Evolutionary conservation across 192 early-diverging fungal species (phyloP).

Genomic region (Globomyces pollinis-pini): DNA sequence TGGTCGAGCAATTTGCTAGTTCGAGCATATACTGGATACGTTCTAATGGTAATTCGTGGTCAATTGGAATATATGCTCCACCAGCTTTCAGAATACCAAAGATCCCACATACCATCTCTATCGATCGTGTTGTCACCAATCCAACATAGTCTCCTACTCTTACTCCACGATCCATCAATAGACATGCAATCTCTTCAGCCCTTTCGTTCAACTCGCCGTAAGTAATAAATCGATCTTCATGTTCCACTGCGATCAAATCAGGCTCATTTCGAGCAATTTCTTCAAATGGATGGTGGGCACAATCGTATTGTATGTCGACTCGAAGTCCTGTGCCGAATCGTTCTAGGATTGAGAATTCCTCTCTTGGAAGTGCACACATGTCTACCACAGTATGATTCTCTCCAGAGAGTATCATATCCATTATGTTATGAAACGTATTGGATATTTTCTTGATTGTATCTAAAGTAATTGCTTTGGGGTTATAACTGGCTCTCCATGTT

Average conservation of each 20-base stretch:
- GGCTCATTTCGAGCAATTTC: background rate
- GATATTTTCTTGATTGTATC: background rate
- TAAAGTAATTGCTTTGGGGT: background rate
- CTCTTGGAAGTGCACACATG: background rate
- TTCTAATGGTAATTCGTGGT: slow-evolving; percentile 11
- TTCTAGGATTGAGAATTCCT: background rate
- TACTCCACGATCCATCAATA: slow-evolving; percentile 10
- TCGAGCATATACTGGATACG: slow-evolving; percentile 21
- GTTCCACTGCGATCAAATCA: slow-evolving; percentile 1
- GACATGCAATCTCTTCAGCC: slow-evolving; percentile 16
- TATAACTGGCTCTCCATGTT: no score
- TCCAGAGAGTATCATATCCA: background rate
- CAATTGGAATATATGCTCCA: slow-evolving; percentile 20
- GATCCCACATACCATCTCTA: slow-evolving; percentile 21
- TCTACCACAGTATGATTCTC: background rate
- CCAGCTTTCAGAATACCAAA: slow-evolving; percentile 28
- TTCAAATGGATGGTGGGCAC: slow-evolving; percentile 9
- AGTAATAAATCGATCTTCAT: slow-evolving; percentile 10
- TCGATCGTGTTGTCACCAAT: slow-evolving; percentile 14
- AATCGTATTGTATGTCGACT: background rate
- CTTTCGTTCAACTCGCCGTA: slow-evolving; percentile 23
- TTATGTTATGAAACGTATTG: background rate
- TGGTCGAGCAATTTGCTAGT: background rate
- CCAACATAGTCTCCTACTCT: slow-evolving; percentile 6
- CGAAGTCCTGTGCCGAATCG: background rate